Evolutionary conservation across 345 rosid species (phyloP).

Genomic region (Brassica juncea): DNA sequence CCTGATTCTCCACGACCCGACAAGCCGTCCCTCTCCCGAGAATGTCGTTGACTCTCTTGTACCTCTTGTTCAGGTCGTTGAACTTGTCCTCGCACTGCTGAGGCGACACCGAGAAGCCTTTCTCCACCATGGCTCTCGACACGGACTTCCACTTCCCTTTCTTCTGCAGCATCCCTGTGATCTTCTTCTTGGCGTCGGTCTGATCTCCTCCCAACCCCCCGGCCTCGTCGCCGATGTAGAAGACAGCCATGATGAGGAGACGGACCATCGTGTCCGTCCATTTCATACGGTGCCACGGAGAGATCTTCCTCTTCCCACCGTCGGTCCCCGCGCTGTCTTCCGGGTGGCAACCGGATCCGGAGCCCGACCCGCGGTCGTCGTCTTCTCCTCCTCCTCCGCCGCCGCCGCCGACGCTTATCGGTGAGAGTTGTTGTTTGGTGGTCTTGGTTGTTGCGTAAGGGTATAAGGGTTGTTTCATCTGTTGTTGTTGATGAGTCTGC

Average conservation of each 20-base stretch:
- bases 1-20: conserved; percentile 88
- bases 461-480: conserved; percentile 44
- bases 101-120: conserved; percentile 91
- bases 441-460: conserved; percentile 46
- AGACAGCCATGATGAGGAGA: conserved; percentile 81
- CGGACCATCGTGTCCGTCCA: conserved; percentile 96
- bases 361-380: conserved; percentile 62
- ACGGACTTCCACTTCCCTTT: conserved; percentile 99
- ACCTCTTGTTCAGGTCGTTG: conserved; percentile 95
- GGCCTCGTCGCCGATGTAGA: conserved; percentile 88
- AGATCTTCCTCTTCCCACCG: conserved; percentile 58
- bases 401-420: conserved; percentile 48
- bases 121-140: conserved; percentile 94
- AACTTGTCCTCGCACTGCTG: conserved; percentile 99
- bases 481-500: conserved; percentile 44
- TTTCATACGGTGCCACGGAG: conserved; percentile 98
- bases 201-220: conserved; percentile 43
- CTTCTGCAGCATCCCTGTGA: conserved; percentile 61
- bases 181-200: conserved; percentile 55
- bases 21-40: conserved; percentile 93
- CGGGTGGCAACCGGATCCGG: conserved; percentile 45
- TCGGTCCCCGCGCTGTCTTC: conserved; percentile 55
- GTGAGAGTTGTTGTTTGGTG: conserved; percentile 48
- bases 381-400: conserved; percentile 56
- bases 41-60: conserved; percentile 95